phyloP scores from a whole-genome alignment of 2,329 filamentous ascomycete species.

The Colletotrichum lupini region DNA sequence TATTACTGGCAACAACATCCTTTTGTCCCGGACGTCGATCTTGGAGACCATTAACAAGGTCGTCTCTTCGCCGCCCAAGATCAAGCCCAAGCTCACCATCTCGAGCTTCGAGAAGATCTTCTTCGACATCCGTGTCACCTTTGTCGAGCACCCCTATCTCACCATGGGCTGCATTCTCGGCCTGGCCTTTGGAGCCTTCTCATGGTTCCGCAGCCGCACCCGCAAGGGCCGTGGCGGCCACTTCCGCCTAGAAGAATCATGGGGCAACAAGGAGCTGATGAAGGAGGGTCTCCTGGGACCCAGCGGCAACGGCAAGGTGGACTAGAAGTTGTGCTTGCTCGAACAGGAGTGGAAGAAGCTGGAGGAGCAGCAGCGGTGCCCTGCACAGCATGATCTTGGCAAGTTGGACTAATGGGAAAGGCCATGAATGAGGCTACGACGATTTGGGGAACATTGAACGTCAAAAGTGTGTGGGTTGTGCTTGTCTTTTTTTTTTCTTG shows the following conservation, averaged over 20 bases:
- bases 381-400: constrained; percentile 15
- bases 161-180: constrained; percentile 68
- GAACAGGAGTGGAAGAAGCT: constrained; percentile 11
- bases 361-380: constrained; percentile 15
- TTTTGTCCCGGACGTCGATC: constrained; percentile 89
- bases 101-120: constrained; percentile 78
- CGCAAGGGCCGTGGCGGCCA: constrained; percentile 66
- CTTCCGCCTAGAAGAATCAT: constrained; percentile 71
- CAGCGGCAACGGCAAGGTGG: constrained; percentile 61
- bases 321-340: constrained; percentile 45
- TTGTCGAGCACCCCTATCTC: constrained; percentile 69
- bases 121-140: constrained; percentile 70
- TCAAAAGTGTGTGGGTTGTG: constrained; percentile 4
- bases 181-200: constrained; percentile 62
- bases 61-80: constrained; percentile 74
- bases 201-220: constrained; percentile 66
- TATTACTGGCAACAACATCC: constrained; percentile 88
- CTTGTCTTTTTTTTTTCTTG: not conserved
- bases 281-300: constrained; percentile 73
- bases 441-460: constrained; percentile 21
- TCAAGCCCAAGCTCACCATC: constrained; percentile 83
- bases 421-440: constrained; percentile 35
- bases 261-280: constrained; percentile 62
- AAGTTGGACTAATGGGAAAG: constrained; percentile 36
- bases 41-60: constrained; percentile 85